Conservation (phyloP, 495 filamentous ascomycete genomes). For the Choiromyces venosus region DNA sequence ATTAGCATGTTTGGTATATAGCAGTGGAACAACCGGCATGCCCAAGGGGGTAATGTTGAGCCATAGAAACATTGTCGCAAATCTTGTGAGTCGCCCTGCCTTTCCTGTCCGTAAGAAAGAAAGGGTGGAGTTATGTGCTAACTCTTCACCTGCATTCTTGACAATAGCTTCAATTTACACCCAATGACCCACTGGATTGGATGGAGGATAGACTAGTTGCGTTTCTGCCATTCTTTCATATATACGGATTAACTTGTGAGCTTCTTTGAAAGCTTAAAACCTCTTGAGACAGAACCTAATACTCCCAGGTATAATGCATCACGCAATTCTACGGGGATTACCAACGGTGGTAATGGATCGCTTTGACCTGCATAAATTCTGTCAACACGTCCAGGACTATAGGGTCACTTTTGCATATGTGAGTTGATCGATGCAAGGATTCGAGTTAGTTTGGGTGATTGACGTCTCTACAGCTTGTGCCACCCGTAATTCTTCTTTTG, state of each 20-base stretch:
- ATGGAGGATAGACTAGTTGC: conserved; percentile 65
- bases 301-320: conserved; percentile 48
- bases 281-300: conserved; percentile 23
- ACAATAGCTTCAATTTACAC: conserved; percentile 36
- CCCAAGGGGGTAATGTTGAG: conserved; percentile 92
- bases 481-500: conserved; percentile 75
- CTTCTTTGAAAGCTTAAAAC: not conserved
- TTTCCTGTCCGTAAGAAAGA: not conserved
- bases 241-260: conserved; percentile 57
- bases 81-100: conserved; percentile 50
- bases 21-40: conserved; percentile 81
- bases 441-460: not conserved
- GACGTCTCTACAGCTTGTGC: conserved; percentile 52
- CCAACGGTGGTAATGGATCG: conserved; percentile 69
- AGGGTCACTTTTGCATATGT: conserved; percentile 69
- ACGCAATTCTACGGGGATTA: conserved; percentile 61
- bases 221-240: conserved; percentile 90
- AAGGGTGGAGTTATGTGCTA: conserved; percentile 2
- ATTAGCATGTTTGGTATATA: conserved; percentile 69
- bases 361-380: conserved; percentile 78
- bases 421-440: not conserved
- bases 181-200: not conserved
- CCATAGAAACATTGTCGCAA: conserved; percentile 75
- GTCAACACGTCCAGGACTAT: conserved; percentile 66
- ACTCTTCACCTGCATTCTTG: conserved; percentile 38